These are phyloP conservation scores for Anisodus acutangulus DNA, from an alignment of 257 asterid species.

Conservation along the genomic window DNA sequence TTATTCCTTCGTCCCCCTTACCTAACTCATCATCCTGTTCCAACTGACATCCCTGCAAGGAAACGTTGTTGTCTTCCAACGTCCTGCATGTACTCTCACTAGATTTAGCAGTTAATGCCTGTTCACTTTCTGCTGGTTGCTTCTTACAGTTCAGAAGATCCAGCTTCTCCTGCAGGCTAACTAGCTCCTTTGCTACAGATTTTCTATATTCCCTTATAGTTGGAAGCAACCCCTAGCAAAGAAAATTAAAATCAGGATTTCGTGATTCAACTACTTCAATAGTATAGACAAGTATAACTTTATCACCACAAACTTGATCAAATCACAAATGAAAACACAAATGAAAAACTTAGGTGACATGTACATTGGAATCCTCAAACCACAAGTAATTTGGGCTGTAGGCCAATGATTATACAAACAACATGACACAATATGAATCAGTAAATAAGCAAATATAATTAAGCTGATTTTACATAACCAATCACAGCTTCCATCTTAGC, in stretches of 20 bases:
- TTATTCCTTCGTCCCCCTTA: constrained; percentile 11
- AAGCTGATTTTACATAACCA: background rate
- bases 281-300: background rate
- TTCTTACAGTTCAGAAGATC: constrained; percentile 42
- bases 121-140: constrained; percentile 30
- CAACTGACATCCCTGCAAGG: constrained; percentile 3
- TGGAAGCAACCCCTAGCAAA: constrained; percentile 64
- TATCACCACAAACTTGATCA: background rate
- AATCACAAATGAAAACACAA: background rate
- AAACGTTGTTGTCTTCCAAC: background rate
- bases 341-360: background rate
- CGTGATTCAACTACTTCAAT: background rate
- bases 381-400: background rate
- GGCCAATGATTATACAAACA: background rate
- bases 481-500: background rate
- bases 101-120: background rate
- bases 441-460: background rate
- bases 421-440: background rate
- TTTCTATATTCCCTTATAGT: constrained; percentile 63
- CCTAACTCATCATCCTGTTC: constrained; percentile 8
- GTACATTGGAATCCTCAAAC: background rate
- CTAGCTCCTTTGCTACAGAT: constrained; percentile 68
- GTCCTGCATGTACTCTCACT: constrained; percentile 29
- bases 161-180: constrained; percentile 67
- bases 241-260: background rate